Evolutionary conservation across 2,329 filamentous ascomycete genomes (phyloP).

Genomic region (Colletotrichum scovillei): DNA sequence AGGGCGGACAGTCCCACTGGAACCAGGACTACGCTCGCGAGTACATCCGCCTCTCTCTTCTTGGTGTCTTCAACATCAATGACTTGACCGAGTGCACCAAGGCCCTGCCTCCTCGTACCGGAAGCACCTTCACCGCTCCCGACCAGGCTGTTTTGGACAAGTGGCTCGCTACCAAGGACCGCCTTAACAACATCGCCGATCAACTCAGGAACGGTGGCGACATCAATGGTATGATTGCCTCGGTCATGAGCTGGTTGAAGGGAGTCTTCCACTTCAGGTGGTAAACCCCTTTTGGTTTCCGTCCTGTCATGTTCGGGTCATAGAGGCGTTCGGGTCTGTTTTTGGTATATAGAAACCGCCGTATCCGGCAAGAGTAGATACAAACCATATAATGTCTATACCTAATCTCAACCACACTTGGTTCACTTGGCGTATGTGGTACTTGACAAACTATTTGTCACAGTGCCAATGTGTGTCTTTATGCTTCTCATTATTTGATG

Average conservation of each 20-base stretch:
- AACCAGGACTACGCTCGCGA: conserved; percentile 62
- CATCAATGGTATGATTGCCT: conserved; percentile 12
- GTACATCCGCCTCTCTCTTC: conserved; percentile 64
- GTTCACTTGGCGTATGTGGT: too few species aligned
- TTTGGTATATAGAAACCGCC: conserved; percentile 9
- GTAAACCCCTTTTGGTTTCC: not conserved
- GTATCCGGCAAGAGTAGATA: conserved; percentile 18
- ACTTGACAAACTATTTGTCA: not conserved
- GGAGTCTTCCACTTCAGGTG: conserved; percentile 15
- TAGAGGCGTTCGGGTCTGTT: conserved; percentile 12
- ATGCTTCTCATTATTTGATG: not conserved
- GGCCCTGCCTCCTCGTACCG: conserved; percentile 53
- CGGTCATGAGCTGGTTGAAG: conserved; percentile 23
- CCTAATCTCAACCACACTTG: not conserved
- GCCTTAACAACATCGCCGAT: conserved; percentile 50
- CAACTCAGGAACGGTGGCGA: conserved; percentile 41
- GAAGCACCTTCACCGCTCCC: conserved; percentile 34
- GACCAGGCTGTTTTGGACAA: conserved; percentile 28
- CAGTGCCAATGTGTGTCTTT: not conserved
- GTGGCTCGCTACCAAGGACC: conserved; percentile 46
- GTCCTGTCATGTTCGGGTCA: not conserved
- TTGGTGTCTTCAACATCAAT: conserved; percentile 69
- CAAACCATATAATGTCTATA: conserved; percentile 24
- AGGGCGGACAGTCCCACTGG: conserved; percentile 51
- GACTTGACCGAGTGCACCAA: conserved; percentile 65